Evolutionary conservation across 2,329 filamentous ascomycete species (phyloP), one percentile per base, ranked within the genome.

Genomic region (Cyclaneusma minus): DNA sequence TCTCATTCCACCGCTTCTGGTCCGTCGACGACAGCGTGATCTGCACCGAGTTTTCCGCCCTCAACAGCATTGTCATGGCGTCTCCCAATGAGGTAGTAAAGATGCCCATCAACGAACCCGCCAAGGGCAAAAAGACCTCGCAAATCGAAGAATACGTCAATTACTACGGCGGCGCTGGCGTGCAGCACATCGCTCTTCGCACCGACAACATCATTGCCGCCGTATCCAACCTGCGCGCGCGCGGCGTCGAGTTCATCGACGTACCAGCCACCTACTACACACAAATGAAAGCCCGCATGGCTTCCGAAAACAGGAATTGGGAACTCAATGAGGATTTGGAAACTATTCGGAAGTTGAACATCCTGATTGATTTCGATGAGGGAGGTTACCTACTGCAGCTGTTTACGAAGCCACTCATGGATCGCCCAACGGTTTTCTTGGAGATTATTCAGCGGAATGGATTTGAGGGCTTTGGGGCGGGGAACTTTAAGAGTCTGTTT

Each of bases 91-190:
- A 87, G 31, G 51, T 78, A 4, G 83, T 94, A 54, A 94, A 94
- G 59, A 94, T 94, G 84, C 87, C 87, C 43, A 92, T 95, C 66
- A 94, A 94, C 60, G 85, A 94, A 57, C 87, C 87, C 2, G 87
- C 87, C 1, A 60, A 68, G 2, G 87, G 85, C 32, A 89, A 89
- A 59, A 87, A 82, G 55, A 81, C 83, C 52, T 82, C 74, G 7
- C 87, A 95, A 56, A 94, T 95, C 41, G 85, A 94, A 52, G 87
- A 94, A 57, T 85, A 77, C 48, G 73, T 94, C 38, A 64, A 81
- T 48, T 94, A 89, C 62, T 92, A 93, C 59, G 70, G 76, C 26
- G 87, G 87, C 1, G 61, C 85, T 0, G 87, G 87, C 24, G 83
- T 94, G 1, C 87, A 94, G 58, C 87, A 94, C 56, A 89, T 94